Conservation (phyloP, 2,329 filamentous ascomycete genomes). For the Juglanconis oblonga region DNA sequence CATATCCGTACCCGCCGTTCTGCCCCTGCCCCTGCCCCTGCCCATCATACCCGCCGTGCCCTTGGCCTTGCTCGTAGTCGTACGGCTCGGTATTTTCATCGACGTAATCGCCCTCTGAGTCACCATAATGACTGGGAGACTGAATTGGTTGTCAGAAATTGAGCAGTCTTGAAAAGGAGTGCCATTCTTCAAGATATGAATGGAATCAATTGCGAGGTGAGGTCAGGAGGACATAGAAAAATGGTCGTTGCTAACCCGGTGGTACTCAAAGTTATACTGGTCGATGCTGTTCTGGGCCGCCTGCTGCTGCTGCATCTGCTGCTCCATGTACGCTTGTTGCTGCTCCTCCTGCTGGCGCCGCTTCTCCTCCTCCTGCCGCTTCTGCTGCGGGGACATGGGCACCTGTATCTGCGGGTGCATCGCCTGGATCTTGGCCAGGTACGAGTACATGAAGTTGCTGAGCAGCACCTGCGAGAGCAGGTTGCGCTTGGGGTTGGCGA, state of each 20-base stretch:
- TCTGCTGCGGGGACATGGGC: constrained; percentile 67
- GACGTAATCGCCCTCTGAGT: constrained; percentile 29
- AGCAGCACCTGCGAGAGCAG: constrained; percentile 92
- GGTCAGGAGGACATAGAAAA: neutral
- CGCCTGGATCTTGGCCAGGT: constrained; percentile 95
- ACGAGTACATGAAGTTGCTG: constrained; percentile 99
- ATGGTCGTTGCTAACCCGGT: constrained; percentile 27
- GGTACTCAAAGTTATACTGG: constrained; percentile 35
- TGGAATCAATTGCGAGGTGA: neutral
- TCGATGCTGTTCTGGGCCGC: constrained; percentile 24
- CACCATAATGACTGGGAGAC: constrained; percentile 30
- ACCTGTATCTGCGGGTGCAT: constrained; percentile 97
- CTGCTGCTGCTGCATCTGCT: constrained; percentile 37
- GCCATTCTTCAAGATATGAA: neutral
- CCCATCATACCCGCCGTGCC: constrained; percentile 17
- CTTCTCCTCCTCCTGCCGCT: constrained; percentile 34
- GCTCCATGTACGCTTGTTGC: constrained; percentile 40
- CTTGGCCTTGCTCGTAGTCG: constrained; percentile 30
- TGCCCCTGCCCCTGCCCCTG: constrained; percentile 4
- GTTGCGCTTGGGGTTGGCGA: constrained; percentile 92
- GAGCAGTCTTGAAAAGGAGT: neutral
- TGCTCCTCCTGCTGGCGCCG: constrained; percentile 51
- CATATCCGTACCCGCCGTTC: constrained; percentile 24
- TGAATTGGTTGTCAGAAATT: constrained; percentile 14
- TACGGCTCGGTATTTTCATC: constrained; percentile 32